Evolutionary conservation across 2,329 filamentous ascomycete genomes (phyloP).

Genomic region (Colletotrichum endophyticum): DNA sequence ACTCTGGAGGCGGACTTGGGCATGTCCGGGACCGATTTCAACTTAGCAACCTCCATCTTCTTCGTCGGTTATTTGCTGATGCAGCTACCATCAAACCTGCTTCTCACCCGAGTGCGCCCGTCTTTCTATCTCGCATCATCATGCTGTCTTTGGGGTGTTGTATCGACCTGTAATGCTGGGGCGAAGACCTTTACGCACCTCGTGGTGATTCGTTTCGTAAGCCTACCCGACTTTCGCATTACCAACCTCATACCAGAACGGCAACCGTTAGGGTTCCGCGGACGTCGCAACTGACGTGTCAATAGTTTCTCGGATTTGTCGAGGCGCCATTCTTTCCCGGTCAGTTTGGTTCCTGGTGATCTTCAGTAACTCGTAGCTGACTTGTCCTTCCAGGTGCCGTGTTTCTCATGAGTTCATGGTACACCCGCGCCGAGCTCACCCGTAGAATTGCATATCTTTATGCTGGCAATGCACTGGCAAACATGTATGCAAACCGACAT

Average conservation of each 20-base stretch:
- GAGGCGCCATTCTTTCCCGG: constrained; percentile 58
- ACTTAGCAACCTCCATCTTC: constrained; percentile 57
- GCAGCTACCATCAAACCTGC: constrained; percentile 66
- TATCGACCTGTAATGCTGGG: constrained; percentile 51
- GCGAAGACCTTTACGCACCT: constrained; percentile 45
- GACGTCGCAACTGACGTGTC: background rate
- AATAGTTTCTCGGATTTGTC: constrained; percentile 36
- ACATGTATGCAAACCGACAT: constrained; percentile 33
- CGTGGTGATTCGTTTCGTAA: constrained; percentile 47
- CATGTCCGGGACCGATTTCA: constrained; percentile 62
- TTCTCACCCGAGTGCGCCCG: constrained; percentile 58
- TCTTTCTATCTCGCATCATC: constrained; percentile 56
- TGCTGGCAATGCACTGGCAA: constrained; percentile 50
- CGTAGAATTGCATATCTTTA: constrained; percentile 53
- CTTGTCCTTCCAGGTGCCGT: constrained; percentile 37
- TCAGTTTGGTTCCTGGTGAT: background rate
- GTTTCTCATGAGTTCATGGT: constrained; percentile 52
- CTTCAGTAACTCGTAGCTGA: background rate
- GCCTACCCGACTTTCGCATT: background rate
- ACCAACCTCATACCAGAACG: background rate
- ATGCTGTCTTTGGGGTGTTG: constrained; percentile 46
- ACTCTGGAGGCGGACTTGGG: constrained; percentile 56
- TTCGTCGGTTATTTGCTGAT: constrained; percentile 67
- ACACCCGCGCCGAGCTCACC: constrained; percentile 46
- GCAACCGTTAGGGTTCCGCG: background rate